Evolutionary conservation across 2,329 filamentous ascomycete species (phyloP).

Genomic region (Phialophora verrucosa): DNA sequence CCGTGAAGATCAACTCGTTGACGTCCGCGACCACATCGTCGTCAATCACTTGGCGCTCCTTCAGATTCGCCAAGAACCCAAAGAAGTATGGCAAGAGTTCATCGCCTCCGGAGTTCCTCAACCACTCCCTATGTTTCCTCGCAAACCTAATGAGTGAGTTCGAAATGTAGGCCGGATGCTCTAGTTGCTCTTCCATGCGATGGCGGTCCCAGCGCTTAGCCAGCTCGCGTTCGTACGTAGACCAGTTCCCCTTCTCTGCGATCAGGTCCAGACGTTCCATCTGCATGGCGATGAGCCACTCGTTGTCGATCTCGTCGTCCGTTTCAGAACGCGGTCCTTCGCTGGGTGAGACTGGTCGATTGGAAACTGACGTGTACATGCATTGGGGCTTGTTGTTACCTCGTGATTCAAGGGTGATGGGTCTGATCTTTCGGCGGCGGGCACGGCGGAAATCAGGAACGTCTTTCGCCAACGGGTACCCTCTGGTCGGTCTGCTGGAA

Average conservation of each 20-base stretch:
- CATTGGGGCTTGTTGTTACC: slow-evolving; percentile 12
- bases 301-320: slow-evolving; percentile 40
- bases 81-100: slow-evolving; percentile 30
- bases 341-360: slow-evolving; percentile 34
- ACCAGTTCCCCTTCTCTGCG: slow-evolving; percentile 31
- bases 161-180: slow-evolving; percentile 36
- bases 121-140: slow-evolving; percentile 35
- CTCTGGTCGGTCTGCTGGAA: slow-evolving; percentile 12
- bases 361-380: slow-evolving; percentile 36
- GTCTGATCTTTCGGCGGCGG: slow-evolving; percentile 29
- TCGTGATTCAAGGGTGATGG: slow-evolving; percentile 25
- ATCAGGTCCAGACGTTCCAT: slow-evolving; percentile 36
- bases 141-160: slow-evolving; percentile 40
- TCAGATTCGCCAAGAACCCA: slow-evolving; percentile 31
- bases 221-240: slow-evolving; percentile 30
- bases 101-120: slow-evolving; percentile 22
- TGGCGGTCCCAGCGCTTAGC: slow-evolving; percentile 37
- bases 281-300: slow-evolving; percentile 36
- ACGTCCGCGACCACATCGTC: slow-evolving; percentile 32
- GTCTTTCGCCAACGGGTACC: slow-evolving; percentile 23
- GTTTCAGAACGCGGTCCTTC: slow-evolving; percentile 38
- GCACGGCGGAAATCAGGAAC: slow-evolving; percentile 35
- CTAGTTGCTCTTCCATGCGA: slow-evolving; percentile 37
- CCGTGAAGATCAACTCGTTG: slow-evolving; percentile 29
- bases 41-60: slow-evolving; percentile 32